Percentiles rank a stretch among this genome's conserved stretches.
phyloP scores from a whole-genome alignment of 2,329 filamentous ascomycete genomes.

The Colletotrichum australisinense region DNA sequence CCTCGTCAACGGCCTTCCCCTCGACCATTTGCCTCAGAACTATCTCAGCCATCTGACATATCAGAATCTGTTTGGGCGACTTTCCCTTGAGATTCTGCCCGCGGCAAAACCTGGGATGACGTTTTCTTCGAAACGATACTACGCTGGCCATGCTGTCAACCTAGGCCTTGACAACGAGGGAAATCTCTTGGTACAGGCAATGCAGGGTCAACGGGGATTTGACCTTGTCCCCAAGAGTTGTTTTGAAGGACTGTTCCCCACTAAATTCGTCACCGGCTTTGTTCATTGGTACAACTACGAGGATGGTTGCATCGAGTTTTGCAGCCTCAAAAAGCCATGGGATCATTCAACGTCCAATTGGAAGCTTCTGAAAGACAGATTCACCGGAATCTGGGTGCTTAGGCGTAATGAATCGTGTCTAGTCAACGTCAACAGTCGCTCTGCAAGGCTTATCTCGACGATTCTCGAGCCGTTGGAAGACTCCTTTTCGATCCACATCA shows the following conservation, averaged over 20 bases:
- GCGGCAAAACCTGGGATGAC: constrained; percentile 49
- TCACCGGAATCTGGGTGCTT: background rate
- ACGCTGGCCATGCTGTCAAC: constrained; percentile 45
- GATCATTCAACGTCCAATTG: background rate
- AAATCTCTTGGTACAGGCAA: background rate
- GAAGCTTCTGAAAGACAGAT: background rate
- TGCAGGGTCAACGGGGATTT: background rate
- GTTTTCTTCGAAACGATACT: constrained; percentile 49
- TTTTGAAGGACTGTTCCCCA: constrained; percentile 41
- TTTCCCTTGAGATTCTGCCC: constrained; percentile 56
- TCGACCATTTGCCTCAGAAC: constrained; percentile 56
- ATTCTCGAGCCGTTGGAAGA: background rate
- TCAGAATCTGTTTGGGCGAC: constrained; percentile 54
- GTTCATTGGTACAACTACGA: constrained; percentile 59
- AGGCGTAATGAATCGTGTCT: background rate
- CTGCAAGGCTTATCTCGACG: background rate
- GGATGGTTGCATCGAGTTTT: constrained; percentile 45
- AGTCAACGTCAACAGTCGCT: background rate
- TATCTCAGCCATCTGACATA: constrained; percentile 57
- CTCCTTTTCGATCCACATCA: background rate
- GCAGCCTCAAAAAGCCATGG: constrained; percentile 43
- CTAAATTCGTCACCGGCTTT: constrained; percentile 49
- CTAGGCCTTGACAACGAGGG: background rate
- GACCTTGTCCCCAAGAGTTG: background rate
- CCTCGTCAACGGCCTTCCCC: constrained; percentile 61